Percentiles rank a stretch among this genome's conserved stretches.
These are phyloP conservation scores for Myochromella boudieri DNA, from an alignment of 768 basidiomycete species.

Conservation along the genomic window DNA sequence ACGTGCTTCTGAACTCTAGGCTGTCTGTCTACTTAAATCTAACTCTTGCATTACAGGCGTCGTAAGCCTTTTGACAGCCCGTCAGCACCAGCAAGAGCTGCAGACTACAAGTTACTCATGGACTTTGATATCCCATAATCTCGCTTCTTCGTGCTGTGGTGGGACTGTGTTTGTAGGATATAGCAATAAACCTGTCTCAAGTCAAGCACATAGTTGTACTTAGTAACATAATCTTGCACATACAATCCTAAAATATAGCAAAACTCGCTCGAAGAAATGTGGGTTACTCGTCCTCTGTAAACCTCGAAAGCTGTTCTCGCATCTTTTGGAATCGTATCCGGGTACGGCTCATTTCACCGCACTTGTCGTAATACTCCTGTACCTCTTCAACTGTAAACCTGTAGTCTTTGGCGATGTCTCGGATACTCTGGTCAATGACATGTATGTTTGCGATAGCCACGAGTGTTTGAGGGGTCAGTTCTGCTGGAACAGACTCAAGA, in stretches of 20 bases:
- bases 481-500: conserved; percentile 9
- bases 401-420: conserved; percentile 65
- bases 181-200: background rate
- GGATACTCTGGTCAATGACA: conserved; percentile 64
- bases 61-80: conserved; percentile 79
- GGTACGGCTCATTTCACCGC: conserved; percentile 69
- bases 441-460: conserved; percentile 48
- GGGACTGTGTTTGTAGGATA: background rate
- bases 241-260: too few species aligned
- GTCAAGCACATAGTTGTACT: background rate
- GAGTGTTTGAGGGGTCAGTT: conserved; percentile 31
- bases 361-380: conserved; percentile 73
- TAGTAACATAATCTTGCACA: too few species aligned
- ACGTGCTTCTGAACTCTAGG: conserved; percentile 23
- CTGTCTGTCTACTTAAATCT: conserved; percentile 7
- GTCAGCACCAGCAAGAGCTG: conserved; percentile 72
- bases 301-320: conserved; percentile 48
- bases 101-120: conserved; percentile 63
- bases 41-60: conserved; percentile 44
- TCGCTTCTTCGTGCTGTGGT: background rate
- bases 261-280: too few species aligned
- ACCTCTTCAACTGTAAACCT: conserved; percentile 78
- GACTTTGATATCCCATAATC: conserved; percentile 54
- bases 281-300: conserved; percentile 32
- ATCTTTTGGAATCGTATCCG: conserved; percentile 65